Conservation (phyloP, 2,329 filamentous ascomycete species). For the Apiospora koreana region DNA sequence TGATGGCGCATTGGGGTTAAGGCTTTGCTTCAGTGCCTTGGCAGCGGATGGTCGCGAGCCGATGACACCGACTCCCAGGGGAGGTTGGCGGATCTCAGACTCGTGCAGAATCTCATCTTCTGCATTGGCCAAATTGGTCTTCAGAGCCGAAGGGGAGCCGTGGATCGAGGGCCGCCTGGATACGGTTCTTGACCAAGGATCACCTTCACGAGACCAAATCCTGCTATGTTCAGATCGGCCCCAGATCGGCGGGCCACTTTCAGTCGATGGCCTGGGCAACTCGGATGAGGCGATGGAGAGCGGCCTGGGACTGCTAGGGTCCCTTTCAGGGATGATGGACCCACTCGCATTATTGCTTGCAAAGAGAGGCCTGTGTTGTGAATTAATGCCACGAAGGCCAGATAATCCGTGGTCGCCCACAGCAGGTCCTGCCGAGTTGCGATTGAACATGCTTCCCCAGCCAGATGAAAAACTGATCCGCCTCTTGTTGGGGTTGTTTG, state of each 20-base stretch:
- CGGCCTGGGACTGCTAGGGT: conserved; percentile 63
- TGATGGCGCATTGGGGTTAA: conserved; percentile 88
- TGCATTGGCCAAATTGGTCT: conserved; percentile 62
- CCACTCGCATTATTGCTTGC: conserved; percentile 50
- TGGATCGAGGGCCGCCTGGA: conserved; percentile 82
- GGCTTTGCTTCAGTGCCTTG: conserved; percentile 56
- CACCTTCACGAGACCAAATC: conserved; percentile 65
- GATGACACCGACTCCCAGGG: conserved; percentile 68
- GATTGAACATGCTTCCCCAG: conserved; percentile 61
- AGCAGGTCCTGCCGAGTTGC: conserved; percentile 52
- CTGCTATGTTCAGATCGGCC: conserved; percentile 57
- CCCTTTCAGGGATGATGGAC: conserved; percentile 53
- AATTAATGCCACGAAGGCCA: conserved; percentile 26
- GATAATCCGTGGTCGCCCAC: conserved; percentile 35
- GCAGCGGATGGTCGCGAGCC: conserved; percentile 68
- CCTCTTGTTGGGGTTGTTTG: conserved; percentile 55
- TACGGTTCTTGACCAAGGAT: conserved; percentile 62
- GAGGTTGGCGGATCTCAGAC: conserved; percentile 54
- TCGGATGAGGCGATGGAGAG: conserved; percentile 70
- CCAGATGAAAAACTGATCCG: conserved; percentile 58
- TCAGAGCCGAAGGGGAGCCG: conserved; percentile 66
- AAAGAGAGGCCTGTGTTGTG: conserved; percentile 26
- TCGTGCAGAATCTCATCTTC: conserved; percentile 66
- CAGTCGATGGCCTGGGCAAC: conserved; percentile 75
- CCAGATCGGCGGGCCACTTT: conserved; percentile 71